phyloP scores from a whole-genome alignment of 164 flowering plant species.

The Piper longum region DNA sequence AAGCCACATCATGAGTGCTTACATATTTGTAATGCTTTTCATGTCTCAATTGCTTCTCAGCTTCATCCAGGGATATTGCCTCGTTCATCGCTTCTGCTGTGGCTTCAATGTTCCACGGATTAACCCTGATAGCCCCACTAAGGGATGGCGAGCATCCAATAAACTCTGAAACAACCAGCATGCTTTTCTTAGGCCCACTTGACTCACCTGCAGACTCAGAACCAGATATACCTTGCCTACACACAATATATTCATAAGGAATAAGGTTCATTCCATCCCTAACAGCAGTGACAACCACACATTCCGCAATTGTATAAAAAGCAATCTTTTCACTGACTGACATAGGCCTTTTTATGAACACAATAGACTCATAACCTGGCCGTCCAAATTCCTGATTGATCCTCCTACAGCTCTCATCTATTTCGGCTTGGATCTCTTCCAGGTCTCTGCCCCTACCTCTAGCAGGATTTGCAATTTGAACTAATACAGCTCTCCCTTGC shows the following conservation, averaged over 20 bases:
- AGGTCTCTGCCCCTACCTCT: slow-evolving; percentile 61
- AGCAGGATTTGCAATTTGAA: slow-evolving; percentile 69
- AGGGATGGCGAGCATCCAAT: slow-evolving; percentile 78
- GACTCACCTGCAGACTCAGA: background rate
- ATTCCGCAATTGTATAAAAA: slow-evolving; percentile 61
- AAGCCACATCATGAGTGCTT: slow-evolving; percentile 69
- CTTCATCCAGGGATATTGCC: slow-evolving; percentile 49
- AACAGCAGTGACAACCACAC: slow-evolving; percentile 66
- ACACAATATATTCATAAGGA: slow-evolving; percentile 64
- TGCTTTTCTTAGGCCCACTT: slow-evolving; percentile 41
- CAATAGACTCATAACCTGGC: slow-evolving; percentile 55
- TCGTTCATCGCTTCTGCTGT: slow-evolving; percentile 68
- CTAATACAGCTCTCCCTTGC: slow-evolving; percentile 64
- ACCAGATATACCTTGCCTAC: slow-evolving; percentile 32
- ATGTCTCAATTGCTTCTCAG: slow-evolving; percentile 68
- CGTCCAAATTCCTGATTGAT: slow-evolving; percentile 40
- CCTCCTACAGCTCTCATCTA: slow-evolving; percentile 32
- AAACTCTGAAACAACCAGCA: slow-evolving; percentile 70
- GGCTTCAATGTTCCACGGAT: slow-evolving; percentile 68
- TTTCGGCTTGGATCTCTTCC: slow-evolving; percentile 47
- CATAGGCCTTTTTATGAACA: slow-evolving; percentile 46
- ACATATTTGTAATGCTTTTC: slow-evolving; percentile 70
- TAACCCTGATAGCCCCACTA: slow-evolving; percentile 69
- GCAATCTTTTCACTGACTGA: slow-evolving; percentile 52
- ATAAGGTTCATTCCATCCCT: slow-evolving; percentile 81